Evolutionary conservation across 75 land plant species (phyloP), one percentile per base, ranked within the genome.

Genomic region (Adiantum capillusveneris): DNA sequence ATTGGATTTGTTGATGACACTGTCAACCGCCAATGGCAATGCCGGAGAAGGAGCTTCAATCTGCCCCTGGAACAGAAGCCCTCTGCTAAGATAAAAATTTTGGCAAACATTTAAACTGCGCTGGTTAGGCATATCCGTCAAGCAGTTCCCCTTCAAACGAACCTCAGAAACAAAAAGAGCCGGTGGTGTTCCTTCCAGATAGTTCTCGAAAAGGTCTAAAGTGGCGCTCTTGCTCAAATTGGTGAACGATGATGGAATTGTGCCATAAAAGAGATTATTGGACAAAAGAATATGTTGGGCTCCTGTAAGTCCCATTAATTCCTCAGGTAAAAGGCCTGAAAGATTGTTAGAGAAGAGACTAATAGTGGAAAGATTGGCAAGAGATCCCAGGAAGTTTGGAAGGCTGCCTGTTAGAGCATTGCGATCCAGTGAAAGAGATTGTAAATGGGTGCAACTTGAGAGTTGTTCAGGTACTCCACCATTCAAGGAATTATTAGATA

Each of bases 201-300:
- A 94, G 53, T 94, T 86, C 25, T 48, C 59, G 0, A 88, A 81
- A 1, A 86, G 34, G 62, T 94, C 87, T 25, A 86, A 27, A 18
- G 16, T 29, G 6, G 54, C 41, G 19, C 48, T 57, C 20, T 72
- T 64, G 31, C 17, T 27, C 6, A 29, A 11, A 2, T 44, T 39
- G 24, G 56, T 30, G 44, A 84, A 63, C 6, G 62, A 48, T 16
- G 72, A 12, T 6, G 79, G 65, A 0, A 94, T 53, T 22, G 53
- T 11, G 0, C 86, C 86, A 50, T 94, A 94, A 29, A 82, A 77
- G 54, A 31, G 53, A 62, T 93, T 93, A 61, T 63, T 52, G 3
- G 98, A 81, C 2, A 93, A 50, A 77, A 2, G 79, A 53, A 48
- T 29, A 46, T 16, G 53, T 66, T 37, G 42, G 26, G 31, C 56